These are phyloP conservation scores for Pisolithus albus DNA, from an alignment of 768 basidiomycete genomes.

Conservation along the genomic window DNA sequence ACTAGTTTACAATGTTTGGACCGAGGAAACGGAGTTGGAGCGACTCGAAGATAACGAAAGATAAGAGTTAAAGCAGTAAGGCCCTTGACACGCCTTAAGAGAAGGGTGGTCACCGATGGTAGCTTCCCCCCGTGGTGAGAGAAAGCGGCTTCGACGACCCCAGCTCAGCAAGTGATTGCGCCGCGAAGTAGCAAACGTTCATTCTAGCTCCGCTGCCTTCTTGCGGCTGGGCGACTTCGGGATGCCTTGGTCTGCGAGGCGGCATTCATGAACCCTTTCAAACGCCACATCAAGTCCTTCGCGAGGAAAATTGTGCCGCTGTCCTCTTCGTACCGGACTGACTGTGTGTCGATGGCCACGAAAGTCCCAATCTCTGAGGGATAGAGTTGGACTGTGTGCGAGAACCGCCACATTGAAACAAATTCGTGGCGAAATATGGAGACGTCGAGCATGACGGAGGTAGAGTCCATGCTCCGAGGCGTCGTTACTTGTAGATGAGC, in stretches of 20 bases:
- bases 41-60: constrained; percentile 5
- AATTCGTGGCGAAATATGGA: constrained; percentile 45
- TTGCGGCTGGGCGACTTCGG: constrained; percentile 2
- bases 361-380: constrained; percentile 40
- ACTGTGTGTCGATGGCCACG: constrained; percentile 41
- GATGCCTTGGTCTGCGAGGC: constrained; percentile 10
- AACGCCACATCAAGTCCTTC: constrained; percentile 31
- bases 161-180: too few relatives aligned
- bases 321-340: constrained; percentile 51
- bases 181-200: background rate
- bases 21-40: background rate
- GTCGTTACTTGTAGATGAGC: background rate
- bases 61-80: constrained; percentile 1
- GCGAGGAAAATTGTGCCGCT: constrained; percentile 55
- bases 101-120: too few relatives aligned
- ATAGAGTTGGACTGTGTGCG: constrained; percentile 37
- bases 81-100: too few relatives aligned
- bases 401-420: constrained; percentile 56
- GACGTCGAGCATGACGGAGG: constrained; percentile 14
- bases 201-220: constrained; percentile 9
- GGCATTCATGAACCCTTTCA: constrained; percentile 25
- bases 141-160: too few relatives aligned
- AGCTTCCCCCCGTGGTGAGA: too few relatives aligned
- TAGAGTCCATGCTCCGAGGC: constrained; percentile 6
- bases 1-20: constrained; percentile 15